Conservation (phyloP, 2,329 filamentous ascomycete species). For the Uncinocarpus reesii region DNA sequence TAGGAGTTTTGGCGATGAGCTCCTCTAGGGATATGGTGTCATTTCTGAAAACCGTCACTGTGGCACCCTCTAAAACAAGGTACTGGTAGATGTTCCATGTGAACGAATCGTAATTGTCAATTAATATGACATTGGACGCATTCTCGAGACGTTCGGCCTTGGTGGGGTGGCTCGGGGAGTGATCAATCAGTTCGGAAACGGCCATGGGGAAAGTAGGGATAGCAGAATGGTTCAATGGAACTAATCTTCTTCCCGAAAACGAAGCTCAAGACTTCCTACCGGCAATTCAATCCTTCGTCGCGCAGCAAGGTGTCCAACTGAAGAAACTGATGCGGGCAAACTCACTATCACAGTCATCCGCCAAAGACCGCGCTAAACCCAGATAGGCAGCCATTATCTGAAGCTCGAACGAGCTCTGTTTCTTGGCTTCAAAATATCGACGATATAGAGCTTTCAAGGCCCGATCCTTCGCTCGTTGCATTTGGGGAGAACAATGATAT, state of each 20-base stretch:
- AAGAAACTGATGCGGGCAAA: not conserved
- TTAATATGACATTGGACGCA: slow-evolving; percentile 83
- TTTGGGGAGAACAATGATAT: slow-evolving; percentile 28
- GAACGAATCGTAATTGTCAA: slow-evolving; percentile 99
- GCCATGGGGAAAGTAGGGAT: not conserved
- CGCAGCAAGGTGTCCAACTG: not conserved
- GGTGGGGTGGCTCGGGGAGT: slow-evolving; percentile 71
- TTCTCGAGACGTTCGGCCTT: slow-evolving; percentile 62
- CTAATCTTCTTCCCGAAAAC: not conserved
- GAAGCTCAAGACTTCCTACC: not conserved
- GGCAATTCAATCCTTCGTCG: too few relatives aligned
- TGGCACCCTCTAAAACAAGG: slow-evolving; percentile 87
- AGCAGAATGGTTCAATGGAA: not conserved
- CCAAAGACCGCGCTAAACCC: slow-evolving; percentile 24
- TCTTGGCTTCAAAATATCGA: slow-evolving; percentile 14
- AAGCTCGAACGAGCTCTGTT: slow-evolving; percentile 17
- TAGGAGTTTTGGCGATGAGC: slow-evolving; percentile 71
- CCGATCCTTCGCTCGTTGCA: not conserved
- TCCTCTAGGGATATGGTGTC: slow-evolving; percentile 82
- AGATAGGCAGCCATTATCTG: slow-evolving; percentile 25
- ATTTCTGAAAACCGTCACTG: slow-evolving; percentile 80
- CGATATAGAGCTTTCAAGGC: not conserved
- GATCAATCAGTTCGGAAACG: slow-evolving; percentile 46
- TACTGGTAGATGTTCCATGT: slow-evolving; percentile 99
- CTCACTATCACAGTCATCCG: too few relatives aligned